Conservation (phyloP, 225 moss, liverwort and hornwort genomes). For the Asterella californica region DNA sequence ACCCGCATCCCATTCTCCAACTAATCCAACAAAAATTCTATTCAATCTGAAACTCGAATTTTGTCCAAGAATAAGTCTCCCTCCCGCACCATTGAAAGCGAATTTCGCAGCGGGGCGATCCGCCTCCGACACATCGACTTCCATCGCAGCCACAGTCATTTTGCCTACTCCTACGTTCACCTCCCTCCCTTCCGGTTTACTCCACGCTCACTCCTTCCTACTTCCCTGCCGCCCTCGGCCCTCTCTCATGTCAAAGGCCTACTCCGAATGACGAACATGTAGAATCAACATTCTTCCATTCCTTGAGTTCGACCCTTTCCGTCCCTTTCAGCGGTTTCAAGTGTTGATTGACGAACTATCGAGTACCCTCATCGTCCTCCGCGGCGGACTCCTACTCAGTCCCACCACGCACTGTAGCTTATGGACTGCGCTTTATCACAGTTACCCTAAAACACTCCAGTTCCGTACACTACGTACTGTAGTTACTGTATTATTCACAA, state of each 20-base stretch:
- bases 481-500: too few species aligned
- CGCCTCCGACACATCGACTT: constrained; percentile 18
- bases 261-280: not conserved
- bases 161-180: not conserved
- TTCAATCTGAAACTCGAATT: not conserved
- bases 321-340: not conserved
- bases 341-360: not conserved
- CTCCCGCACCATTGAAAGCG: constrained; percentile 32
- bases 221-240: constrained; percentile 1
- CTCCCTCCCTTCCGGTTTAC: not conserved
- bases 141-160: constrained; percentile 27
- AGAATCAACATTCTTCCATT: not conserved
- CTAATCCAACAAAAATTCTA: not conserved
- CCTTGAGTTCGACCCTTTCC: too few species aligned
- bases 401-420: not conserved
- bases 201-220: not conserved
- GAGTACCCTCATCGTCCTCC: not conserved
- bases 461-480: not conserved
- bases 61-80: not conserved
- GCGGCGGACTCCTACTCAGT: too few species aligned
- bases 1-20: not conserved
- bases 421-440: not conserved
- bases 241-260: not conserved
- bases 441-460: not conserved
- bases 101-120: constrained; percentile 24